Evolutionary conservation across 306 rosid genomes (phyloP), one percentile per base, ranked within the genome.

Genomic region (Corylus americana): DNA sequence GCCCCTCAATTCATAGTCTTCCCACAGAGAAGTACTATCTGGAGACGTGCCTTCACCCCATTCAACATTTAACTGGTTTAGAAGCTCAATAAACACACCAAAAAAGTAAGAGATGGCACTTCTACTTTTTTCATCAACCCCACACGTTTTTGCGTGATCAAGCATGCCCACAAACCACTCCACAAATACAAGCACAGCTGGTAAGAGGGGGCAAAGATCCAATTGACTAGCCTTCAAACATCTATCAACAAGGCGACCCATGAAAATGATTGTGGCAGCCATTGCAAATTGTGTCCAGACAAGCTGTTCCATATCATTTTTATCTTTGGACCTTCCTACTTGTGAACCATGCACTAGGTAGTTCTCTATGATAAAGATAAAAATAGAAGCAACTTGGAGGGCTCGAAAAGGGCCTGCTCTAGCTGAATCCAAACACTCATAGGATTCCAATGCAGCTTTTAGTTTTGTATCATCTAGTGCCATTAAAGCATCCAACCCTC

Each of bases 1-100:
- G 29, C 98, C 97, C 84, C 98, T 88, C 88, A 96, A 87, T 80
- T 93, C 99, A 79, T 83, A 92, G 85, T 93, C 99, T 82, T 96
- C 99, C 99, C 99, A 96, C 10, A 96, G 85, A 78, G 99, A 91
- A 62, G 77, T 76, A 75, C 66, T 70, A 77, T 80, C 83, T 12
- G 80, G 59, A 80, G 53, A 84, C 63, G 70, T 53, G 68, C 80
- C 82, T 75, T 82, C 91, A 62, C 66, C 76, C 20, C 70, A 83
- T 18, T 77, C 48, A 48, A 47, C 79, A 53, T 71, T 82, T 55
- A 90, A 64, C 72, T 55, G 79, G 83, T 81, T 80, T 9, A 89
- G 77, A 73, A 96, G 96, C 70, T 86, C 82, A 68, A 81, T 66
- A 74, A 88, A 86, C 73, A 78, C 83, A 67, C 81, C 86, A 70